Evolutionary conservation across 805 yeast genomes (phyloP).

Genomic region (Candida maris): DNA sequence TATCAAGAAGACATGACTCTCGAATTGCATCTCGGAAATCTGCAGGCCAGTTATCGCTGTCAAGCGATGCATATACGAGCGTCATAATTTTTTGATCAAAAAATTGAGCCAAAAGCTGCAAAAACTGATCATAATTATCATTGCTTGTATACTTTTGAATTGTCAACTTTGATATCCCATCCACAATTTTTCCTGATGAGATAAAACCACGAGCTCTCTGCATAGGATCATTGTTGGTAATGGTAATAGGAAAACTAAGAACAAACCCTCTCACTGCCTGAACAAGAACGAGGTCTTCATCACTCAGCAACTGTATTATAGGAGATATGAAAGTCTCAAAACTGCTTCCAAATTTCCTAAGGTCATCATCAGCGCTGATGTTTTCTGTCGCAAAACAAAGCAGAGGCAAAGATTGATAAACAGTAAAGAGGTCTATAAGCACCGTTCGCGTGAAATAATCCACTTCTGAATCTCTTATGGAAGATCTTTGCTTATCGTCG

Average conservation of each 20-base stretch:
- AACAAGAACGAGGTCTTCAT: slow-evolving; percentile 33
- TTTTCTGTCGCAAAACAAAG: slow-evolving; percentile 23
- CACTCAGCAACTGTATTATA: slow-evolving; percentile 36
- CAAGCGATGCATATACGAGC: background rate
- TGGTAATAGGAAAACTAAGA: slow-evolving; percentile 31
- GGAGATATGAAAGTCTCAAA: slow-evolving; percentile 27
- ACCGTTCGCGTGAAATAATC: slow-evolving; percentile 13
- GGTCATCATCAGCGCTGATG: slow-evolving; percentile 5
- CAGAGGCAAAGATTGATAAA: slow-evolving; percentile 34
- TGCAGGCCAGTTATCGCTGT: slow-evolving; percentile 1
- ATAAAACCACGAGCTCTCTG: slow-evolving; percentile 35
- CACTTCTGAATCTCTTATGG: slow-evolving; percentile 13
- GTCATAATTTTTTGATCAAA: slow-evolving; percentile 34
- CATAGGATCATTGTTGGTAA: slow-evolving; percentile 27
- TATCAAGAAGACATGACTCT: slow-evolving; percentile 34
- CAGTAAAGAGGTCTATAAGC: slow-evolving; percentile 28
- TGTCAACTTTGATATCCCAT: slow-evolving; percentile 32
- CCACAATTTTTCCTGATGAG: slow-evolving; percentile 37
- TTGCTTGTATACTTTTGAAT: slow-evolving; percentile 22
- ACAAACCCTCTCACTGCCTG: slow-evolving; percentile 36
- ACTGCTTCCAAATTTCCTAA: slow-evolving; percentile 16
- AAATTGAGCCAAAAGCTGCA: slow-evolving; percentile 38
- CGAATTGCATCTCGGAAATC: slow-evolving; percentile 22
- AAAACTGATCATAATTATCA: slow-evolving; percentile 28
- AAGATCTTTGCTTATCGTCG: slow-evolving; percentile 4